Base-by-base conservation (phyloP, 2,329 filamentous ascomycete genomes). In the Paecilomyces dactylethromorphus region DNA sequence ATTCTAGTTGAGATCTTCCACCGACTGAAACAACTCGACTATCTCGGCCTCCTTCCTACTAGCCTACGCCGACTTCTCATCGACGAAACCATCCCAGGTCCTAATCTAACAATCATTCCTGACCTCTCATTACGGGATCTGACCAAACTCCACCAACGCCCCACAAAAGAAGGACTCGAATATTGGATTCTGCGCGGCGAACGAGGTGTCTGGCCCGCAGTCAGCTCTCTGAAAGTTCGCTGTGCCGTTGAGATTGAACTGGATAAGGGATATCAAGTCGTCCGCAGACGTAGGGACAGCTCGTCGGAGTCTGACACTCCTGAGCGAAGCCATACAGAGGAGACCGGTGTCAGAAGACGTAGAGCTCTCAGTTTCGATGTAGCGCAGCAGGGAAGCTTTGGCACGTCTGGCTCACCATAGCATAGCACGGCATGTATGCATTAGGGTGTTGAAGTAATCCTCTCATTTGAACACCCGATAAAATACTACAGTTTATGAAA, bases 111-210 rank as follows among this genome's bases (percentile, higher is more conserved):
- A 10, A 80, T 97, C 0, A 90, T 96, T 0, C 92, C 92, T 0
- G 87, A 93, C 63, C 80, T 97, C 3, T 85, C 84, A 3, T 78
- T 86, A 0, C 74, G 78, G 0, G 92, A 97, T 73, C 91, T 96
- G 69, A 77, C 87, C 50, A 84, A 88, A 33, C 77, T 97, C 33
- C 81, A 97, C n/a, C 89, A 95, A 72, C 90, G 89, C 31, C 92
- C 92, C 0, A 93, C 88, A 0, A 81, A 84, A 56, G 85, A 88
- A 60, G 87, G 85, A 8, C 78, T 97, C 3, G 86, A 91, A 59
- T 89, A 93, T 66, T 97, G 92, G 93, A 92, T 95, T 57, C 74
- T 87, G 32, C 83, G 88, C 57, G 93, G 93, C 1, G 93, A 97
- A 75, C 79, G 87, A 62, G 92, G 90, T 64, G 91, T 96, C 0